These are phyloP conservation scores for Leucosporidium creatinivorum DNA, from an alignment of 768 basidiomycete genomes.

Conservation along the genomic window DNA sequence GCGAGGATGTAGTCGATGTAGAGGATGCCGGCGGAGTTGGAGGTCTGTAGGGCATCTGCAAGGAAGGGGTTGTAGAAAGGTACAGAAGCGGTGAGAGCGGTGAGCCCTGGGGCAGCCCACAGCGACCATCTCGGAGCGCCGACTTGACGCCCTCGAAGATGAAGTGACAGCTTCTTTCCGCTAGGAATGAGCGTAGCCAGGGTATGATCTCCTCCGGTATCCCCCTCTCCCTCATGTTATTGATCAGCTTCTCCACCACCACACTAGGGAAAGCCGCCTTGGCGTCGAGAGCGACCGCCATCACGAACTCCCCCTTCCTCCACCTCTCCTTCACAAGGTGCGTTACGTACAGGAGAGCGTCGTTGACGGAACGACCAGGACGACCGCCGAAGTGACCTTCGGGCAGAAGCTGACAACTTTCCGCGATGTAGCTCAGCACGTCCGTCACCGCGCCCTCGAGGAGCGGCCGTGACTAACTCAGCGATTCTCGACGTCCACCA, in stretches of 20 bases:
- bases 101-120: constrained; percentile 43
- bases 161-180: constrained; percentile 33
- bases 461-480: too few species aligned
- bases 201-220: constrained; percentile 37
- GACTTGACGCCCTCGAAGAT: constrained; percentile 39
- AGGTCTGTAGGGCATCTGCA: background rate
- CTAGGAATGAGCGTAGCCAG: constrained; percentile 30
- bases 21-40: background rate
- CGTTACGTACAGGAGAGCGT: constrained; percentile 41
- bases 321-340: constrained; percentile 45
- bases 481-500: too few species aligned
- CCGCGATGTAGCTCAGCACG: constrained; percentile 28
- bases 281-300: background rate
- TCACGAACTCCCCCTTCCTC: background rate
- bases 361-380: constrained; percentile 44
- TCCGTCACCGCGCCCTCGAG: background rate
- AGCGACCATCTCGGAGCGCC: constrained; percentile 28
- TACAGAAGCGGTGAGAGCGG: constrained; percentile 41
- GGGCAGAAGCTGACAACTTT: constrained; percentile 43
- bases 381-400: constrained; percentile 44
- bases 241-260: constrained; percentile 21
- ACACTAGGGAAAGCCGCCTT: constrained; percentile 48
- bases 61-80: constrained; percentile 41
- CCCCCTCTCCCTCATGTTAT: constrained; percentile 28
- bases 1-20: background rate